phyloP scores from a whole-genome alignment of 129 eudicot genomes.

The Lactuca saligna region DNA sequence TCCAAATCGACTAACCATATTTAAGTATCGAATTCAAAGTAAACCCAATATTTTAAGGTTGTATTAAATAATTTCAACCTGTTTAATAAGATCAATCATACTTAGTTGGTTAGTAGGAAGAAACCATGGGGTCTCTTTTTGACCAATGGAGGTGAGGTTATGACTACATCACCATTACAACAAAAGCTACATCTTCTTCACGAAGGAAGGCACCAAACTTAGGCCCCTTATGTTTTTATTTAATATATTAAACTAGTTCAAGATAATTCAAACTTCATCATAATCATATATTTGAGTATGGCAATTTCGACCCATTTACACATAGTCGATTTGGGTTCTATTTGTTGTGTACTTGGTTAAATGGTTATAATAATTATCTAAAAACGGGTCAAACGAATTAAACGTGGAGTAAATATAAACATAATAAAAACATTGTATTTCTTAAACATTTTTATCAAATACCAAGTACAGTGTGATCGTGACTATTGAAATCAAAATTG shows the following conservation, averaged over 20 bases:
- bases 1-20: no score
- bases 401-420: no score
- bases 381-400: no score
- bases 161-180: constrained; percentile 31
- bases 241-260: background rate
- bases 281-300: no score
- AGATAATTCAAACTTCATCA: background rate
- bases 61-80: background rate
- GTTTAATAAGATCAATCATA: background rate
- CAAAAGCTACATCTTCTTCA: constrained; percentile 66
- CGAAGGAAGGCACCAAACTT: constrained; percentile 62
- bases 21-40: no score
- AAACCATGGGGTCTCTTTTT: constrained; percentile 24
- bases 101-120: constrained; percentile 24
- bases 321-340: background rate
- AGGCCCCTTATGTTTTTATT: constrained; percentile 25
- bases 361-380: background rate
- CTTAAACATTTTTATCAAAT: background rate
- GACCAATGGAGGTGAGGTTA: constrained; percentile 34
- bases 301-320: background rate
- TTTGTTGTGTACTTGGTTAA: background rate
- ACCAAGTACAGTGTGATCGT: constrained; percentile 1
- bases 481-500: constrained; percentile 17
- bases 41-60: background rate
- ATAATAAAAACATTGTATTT: background rate